Conservation (phyloP, 495 filamentous ascomycete genomes). For the Poronia punctata region DNA sequence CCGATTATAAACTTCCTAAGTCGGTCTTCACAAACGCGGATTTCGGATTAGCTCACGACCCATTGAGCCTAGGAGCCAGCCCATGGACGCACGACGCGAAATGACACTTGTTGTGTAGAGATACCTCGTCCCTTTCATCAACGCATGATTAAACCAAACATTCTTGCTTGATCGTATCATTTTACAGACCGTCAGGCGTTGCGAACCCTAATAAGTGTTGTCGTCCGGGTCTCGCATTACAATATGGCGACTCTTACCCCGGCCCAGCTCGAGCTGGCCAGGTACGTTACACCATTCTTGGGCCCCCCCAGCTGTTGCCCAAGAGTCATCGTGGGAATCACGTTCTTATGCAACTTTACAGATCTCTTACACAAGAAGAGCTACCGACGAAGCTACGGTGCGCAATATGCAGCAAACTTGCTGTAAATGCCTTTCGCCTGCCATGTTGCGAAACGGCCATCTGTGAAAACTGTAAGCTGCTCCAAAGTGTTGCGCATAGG, state of each 20-base stretch:
- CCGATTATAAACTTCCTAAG: no score
- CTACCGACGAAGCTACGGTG: constrained; percentile 93
- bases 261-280: constrained; percentile 36
- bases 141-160: no score
- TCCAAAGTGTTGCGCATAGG: no score
- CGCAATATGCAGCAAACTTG: constrained; percentile 83
- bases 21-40: no score
- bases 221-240: constrained; percentile 1
- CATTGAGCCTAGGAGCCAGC: no score
- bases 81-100: not conserved
- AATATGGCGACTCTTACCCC: constrained; percentile 29
- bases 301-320: no score
- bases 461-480: constrained; percentile 77
- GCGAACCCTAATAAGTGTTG: no score
- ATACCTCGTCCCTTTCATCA: not conserved
- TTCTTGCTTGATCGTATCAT: no score
- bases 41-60: no score
- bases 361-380: constrained; percentile 73
- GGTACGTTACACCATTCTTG: constrained; percentile 22
- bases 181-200: no score
- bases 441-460: constrained; percentile 95
- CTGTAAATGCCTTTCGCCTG: constrained; percentile 81
- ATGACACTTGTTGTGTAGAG: constrained; percentile 6
- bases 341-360: constrained; percentile 23
- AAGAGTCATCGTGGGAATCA: not conserved